phyloP scores from a whole-genome alignment of 495 filamentous ascomycete species.

The Lepraria neglecta region DNA sequence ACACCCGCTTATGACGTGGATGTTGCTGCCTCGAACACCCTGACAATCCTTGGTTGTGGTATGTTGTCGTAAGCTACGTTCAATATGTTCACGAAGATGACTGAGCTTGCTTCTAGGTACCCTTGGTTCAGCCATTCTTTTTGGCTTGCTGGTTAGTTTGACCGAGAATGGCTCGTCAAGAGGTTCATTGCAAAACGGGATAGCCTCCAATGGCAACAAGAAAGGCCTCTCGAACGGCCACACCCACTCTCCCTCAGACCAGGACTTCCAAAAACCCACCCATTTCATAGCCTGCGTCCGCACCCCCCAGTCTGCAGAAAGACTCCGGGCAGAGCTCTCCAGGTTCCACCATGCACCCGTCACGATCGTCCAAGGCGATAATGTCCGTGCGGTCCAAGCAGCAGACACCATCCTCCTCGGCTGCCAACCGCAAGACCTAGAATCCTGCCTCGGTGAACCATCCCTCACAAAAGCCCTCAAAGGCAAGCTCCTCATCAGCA shows the following conservation, averaged over 20 bases:
- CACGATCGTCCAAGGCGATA: conserved; percentile 21
- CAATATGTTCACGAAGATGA: neutral
- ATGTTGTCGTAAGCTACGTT: neutral
- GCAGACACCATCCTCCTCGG: conserved; percentile 27
- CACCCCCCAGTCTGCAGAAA: conserved; percentile 11
- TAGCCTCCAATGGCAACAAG: neutral
- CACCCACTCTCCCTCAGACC: neutral
- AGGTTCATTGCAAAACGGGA: neutral
- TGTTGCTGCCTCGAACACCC: conserved; percentile 11
- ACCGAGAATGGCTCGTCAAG: neutral
- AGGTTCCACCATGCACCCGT: conserved; percentile 8
- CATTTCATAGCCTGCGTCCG: conserved; percentile 25
- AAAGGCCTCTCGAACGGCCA: neutral
- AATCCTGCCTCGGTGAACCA: conserved; percentile 19
- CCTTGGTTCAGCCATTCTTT: conserved; percentile 24
- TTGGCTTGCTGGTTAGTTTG: conserved; percentile 18
- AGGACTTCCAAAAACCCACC: conserved; percentile 12
- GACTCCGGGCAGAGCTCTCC: conserved; percentile 10
- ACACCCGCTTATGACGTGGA: conserved; percentile 4
- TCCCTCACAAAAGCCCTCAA: conserved; percentile 24
- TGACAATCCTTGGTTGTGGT: conserved; percentile 26
- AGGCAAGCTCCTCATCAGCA: conserved; percentile 29
- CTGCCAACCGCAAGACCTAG: conserved; percentile 28
- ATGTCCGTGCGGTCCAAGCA: conserved; percentile 25
- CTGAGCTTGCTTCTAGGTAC: conserved; percentile 11